phyloP scores from a whole-genome alignment of 2,329 filamentous ascomycete genomes.

The Epichloe hybrida region DNA sequence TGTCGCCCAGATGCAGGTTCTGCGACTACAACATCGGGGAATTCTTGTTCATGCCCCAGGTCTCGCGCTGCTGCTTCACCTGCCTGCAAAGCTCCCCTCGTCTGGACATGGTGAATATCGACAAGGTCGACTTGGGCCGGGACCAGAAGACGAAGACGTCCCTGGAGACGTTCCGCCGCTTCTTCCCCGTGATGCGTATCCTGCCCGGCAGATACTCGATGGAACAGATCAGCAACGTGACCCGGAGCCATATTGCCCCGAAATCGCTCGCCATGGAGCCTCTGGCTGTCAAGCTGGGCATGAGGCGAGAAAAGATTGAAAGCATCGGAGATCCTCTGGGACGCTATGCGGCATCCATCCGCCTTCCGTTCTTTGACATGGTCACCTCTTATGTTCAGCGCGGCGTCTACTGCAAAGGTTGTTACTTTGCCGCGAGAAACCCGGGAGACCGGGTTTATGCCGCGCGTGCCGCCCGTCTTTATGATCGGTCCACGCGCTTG shows the following conservation, averaged over 20 bases:
- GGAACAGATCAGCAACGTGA: background rate
- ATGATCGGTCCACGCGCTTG: background rate
- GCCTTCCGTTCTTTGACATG: background rate
- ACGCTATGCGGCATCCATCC: conserved; percentile 1
- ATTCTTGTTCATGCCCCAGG: conserved; percentile 1
- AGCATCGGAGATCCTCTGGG: background rate
- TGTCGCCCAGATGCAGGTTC: background rate
- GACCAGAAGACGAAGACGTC: background rate
- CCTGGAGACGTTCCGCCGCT: background rate
- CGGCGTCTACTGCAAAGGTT: conserved; percentile 1
- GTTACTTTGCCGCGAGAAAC: background rate
- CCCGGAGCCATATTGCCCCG: no score
- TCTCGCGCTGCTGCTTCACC: conserved; percentile 2
- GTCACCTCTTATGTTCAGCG: background rate
- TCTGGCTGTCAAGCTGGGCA: no score
- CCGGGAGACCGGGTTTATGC: background rate
- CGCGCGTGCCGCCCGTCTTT: background rate
- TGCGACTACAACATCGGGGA: background rate
- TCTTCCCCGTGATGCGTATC: background rate
- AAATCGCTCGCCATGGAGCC: no score
- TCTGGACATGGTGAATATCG: background rate
- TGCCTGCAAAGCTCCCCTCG: background rate
- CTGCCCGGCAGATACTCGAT: conserved; percentile 1
- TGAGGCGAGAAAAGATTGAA: background rate
- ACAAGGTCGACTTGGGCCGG: background rate